phyloP scores from a whole-genome alignment of 2,329 filamentous ascomycete genomes.

The Pseudogymnoascus sp. region DNA sequence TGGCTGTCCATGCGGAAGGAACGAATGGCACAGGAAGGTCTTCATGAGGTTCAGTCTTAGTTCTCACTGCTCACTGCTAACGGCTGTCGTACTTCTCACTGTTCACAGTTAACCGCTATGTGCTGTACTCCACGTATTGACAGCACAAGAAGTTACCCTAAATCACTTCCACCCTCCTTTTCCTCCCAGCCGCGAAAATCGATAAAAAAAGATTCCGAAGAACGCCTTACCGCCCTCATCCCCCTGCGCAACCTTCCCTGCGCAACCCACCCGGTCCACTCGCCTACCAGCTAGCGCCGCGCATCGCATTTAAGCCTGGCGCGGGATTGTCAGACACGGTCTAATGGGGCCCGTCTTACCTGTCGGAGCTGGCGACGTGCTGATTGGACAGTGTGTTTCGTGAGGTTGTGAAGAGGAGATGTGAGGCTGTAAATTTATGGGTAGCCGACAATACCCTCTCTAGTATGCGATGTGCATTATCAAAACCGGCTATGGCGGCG shows the following conservation, averaged over 20 bases:
- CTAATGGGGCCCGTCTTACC: constrained; percentile 1
- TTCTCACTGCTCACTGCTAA: no score
- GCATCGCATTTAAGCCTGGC: background rate
- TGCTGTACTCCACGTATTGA: background rate
- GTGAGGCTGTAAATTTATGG: background rate
- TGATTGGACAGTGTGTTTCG: background rate
- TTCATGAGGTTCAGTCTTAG: background rate
- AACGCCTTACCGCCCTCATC: background rate
- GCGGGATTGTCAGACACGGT: constrained; percentile 8
- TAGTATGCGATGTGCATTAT: background rate
- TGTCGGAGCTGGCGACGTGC: background rate
- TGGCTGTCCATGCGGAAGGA: background rate
- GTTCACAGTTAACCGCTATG: no score
- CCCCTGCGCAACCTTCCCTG: background rate
- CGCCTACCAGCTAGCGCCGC: background rate
- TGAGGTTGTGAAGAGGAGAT: background rate
- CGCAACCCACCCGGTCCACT: background rate
- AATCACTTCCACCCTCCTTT: background rate
- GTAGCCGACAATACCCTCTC: background rate
- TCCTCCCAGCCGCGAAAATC: background rate
- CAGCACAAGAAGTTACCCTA: background rate
- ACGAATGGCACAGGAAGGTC: background rate
- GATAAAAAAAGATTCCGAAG: constrained; percentile 1
- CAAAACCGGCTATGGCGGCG: background rate
- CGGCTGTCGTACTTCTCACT: background rate